Evolutionary conservation across 495 filamentous ascomycete genomes (phyloP).

Genomic region (Penicillium waksmanii): DNA sequence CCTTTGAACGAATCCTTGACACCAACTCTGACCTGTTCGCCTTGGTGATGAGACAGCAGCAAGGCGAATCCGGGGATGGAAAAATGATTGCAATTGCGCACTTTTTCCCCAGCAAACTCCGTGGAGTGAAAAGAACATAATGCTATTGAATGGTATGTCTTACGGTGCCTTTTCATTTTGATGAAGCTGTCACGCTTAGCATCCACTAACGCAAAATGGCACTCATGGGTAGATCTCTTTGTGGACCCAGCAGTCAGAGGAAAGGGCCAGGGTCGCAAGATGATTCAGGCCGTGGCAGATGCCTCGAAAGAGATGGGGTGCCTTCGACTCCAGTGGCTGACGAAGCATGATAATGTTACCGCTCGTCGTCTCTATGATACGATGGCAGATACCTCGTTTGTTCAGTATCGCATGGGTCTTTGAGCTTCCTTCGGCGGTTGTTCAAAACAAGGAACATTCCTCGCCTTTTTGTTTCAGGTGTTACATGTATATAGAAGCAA

Average conservation of each 20-base stretch:
- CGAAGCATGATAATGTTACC: slow-evolving; percentile 15
- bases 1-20: slow-evolving; percentile 15
- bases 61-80: slow-evolving; percentile 3
- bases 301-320: slow-evolving; percentile 17
- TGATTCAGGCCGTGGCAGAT: slow-evolving; percentile 17
- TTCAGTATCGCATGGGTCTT: slow-evolving; percentile 16
- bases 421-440: not conserved
- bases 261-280: slow-evolving; percentile 16
- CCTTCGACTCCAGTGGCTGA: slow-evolving; percentile 19
- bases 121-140: slow-evolving; percentile 18
- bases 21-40: slow-evolving; percentile 9
- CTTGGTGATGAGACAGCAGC: slow-evolving; percentile 14
- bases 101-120: slow-evolving; percentile 19
- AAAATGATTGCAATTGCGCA: slow-evolving; percentile 20
- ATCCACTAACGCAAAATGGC: no score
- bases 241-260: slow-evolving; percentile 17
- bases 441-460: no score
- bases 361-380: slow-evolving; percentile 19
- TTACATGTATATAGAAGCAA: no score
- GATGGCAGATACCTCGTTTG: slow-evolving; percentile 12
- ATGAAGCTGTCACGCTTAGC: no score
- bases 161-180: no score
- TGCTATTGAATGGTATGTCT: slow-evolving; percentile 14
- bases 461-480: no score
- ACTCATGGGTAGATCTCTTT: no score